Base-by-base conservation (phyloP, 2,329 filamentous ascomycete species). In the Tolypocladium album region DNA sequence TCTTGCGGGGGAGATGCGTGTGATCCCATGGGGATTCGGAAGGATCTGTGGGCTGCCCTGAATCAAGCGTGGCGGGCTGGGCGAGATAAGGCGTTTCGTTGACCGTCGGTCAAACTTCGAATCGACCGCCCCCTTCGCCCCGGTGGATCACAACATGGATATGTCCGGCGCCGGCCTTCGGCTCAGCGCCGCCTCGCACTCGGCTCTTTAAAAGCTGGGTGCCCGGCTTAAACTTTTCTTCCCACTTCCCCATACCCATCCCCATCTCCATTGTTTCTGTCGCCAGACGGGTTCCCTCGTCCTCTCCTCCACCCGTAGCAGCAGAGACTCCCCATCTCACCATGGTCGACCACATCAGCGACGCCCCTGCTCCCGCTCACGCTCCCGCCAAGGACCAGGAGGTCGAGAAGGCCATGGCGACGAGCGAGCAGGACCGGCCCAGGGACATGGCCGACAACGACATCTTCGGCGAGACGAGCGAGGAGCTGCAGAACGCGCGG, bases 401-500 rank as follows among this genome's bases (percentile, higher is more conserved):
- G 1, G 27, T 3, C 11, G 47, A 17, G 5, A 52, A 52, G 3
- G 60, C 27, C 47, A 17, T 17, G 45, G 22, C 45, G 24, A 17
- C 15, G 0, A 2, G 15, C 27, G 24, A 52, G 47, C 27, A 50
- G 47, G 13, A 17, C 45, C 24, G 6, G 47, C 20, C 27, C 6
- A 12, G 47, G 9, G 27, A 52, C 47, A 34, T 34, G 47, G 27
- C 47, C 47, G 47, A 52, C 47, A 52, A 52, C 47, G 47, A 52
- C 4, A 52, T 67, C 31, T 64, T 64, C 17, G 72, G 72, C 43
- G 72, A 74, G 58, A 62, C 66, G 8, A 63, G 69, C 79, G 55
- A 70, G 52, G 71, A 72, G 57, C 60, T 64, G 55, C 66, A 71
- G 55, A 66, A 67, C 59, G 76, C 79, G 62, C 64, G 76, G 43